phyloP scores from a whole-genome alignment of 495 filamentous ascomycete species.

The Tuber magnatum region DNA sequence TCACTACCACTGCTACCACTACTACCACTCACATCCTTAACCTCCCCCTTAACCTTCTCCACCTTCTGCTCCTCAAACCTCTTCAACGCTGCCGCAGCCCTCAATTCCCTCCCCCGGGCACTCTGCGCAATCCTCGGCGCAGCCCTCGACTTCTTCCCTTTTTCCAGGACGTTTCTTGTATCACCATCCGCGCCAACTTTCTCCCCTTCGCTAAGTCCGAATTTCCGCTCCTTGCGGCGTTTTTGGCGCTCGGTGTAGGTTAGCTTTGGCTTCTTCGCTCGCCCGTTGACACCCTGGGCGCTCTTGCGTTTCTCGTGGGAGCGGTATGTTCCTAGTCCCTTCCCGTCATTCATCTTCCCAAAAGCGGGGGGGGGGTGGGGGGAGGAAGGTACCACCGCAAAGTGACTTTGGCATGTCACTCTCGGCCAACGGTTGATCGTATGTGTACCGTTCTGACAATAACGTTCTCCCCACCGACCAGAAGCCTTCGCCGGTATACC shows the following conservation, averaged over 20 bases:
- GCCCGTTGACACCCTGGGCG: constrained; percentile 14
- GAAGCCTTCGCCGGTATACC: constrained; percentile 68
- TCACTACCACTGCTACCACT: constrained; percentile 40
- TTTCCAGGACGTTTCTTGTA: constrained; percentile 57
- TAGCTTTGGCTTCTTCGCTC: constrained; percentile 46
- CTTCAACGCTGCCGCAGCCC: constrained; percentile 67
- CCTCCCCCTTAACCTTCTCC: constrained; percentile 36
- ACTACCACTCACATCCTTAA: constrained; percentile 34
- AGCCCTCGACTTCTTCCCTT: constrained; percentile 61
- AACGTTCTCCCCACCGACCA: constrained; percentile 63
- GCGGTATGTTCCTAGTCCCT: constrained; percentile 42
- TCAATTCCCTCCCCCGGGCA: constrained; percentile 61
- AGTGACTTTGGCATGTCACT: constrained; percentile 56
- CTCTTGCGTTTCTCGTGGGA: constrained; percentile 51
- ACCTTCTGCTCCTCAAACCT: constrained; percentile 57
- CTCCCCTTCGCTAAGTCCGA: constrained; percentile 57
- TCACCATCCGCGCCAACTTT: constrained; percentile 60
- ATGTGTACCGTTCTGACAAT: constrained; percentile 52
- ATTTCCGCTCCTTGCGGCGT: constrained; percentile 63
- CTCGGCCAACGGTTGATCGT: constrained; percentile 47
- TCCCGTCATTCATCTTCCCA: not conserved
- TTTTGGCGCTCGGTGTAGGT: constrained; percentile 58
- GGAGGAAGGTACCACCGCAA: constrained; percentile 60
- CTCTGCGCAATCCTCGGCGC: constrained; percentile 67
- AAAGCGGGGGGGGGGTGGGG: not conserved